These are phyloP conservation scores for Aspergillaceae sp. DNA, from an alignment of 2,329 filamentous ascomycete species.

Conservation along the genomic window DNA sequence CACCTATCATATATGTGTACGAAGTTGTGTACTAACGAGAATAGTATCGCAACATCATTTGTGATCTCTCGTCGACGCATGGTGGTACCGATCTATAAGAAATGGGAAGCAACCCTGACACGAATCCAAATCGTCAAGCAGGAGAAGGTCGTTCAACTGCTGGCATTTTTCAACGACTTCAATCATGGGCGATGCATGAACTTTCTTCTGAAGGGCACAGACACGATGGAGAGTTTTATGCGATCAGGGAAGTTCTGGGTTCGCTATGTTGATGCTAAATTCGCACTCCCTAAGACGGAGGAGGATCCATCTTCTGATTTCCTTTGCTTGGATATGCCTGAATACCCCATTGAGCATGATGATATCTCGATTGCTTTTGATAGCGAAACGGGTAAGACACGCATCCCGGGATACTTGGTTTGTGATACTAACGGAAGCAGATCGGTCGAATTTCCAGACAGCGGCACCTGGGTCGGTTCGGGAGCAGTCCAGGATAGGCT, in stretches of 20 bases:
- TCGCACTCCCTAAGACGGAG: constrained; percentile 60
- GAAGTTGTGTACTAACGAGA: no score
- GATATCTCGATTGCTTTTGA: constrained; percentile 84
- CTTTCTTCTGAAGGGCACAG: constrained; percentile 74
- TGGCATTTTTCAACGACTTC: constrained; percentile 85
- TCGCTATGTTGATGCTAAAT: constrained; percentile 82
- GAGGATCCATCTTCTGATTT: constrained; percentile 56
- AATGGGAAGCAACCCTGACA: constrained; percentile 76
- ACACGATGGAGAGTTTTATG: constrained; percentile 65
- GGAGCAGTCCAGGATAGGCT: constrained; percentile 33
- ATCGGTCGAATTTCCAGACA: constrained; percentile 30
- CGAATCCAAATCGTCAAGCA: constrained; percentile 72
- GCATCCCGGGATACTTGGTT: neutral
- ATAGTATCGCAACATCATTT: constrained; percentile 58
- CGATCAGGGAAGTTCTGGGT: constrained; percentile 61
- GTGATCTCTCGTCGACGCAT: constrained; percentile 75
- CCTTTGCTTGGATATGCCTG: constrained; percentile 76
- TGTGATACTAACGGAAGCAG: constrained; percentile 12
- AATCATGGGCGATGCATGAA: constrained; percentile 81
- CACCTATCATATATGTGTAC: no score
- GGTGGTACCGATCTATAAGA: constrained; percentile 90
- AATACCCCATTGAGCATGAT: constrained; percentile 86
- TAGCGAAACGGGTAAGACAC: constrained; percentile 58
- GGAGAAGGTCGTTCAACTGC: constrained; percentile 65
- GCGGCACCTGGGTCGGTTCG: constrained; percentile 31